Evolutionary conservation across 106 monocot genomes (phyloP), one percentile per base, ranked within the genome.

Genomic region (Triglochin maritima): DNA sequence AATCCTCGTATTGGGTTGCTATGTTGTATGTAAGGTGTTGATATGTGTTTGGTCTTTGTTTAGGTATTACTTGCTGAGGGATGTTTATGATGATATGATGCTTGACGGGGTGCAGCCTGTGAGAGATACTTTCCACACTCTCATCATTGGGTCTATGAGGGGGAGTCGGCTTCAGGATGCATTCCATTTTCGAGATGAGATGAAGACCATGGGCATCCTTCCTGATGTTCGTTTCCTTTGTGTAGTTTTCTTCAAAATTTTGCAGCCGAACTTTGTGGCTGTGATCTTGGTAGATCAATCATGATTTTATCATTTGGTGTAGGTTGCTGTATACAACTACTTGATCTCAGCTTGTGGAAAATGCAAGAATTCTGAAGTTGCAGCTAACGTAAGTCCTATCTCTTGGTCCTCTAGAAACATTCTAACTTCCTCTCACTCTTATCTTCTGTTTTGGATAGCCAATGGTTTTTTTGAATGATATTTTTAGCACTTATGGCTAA

Each of bases 21-120:
- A 6, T 13, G 13, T 12, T 68, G 11, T 7, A 7, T 62, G 42
- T 11, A 29, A 29, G 65, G 17, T 9, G 2, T n/a, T 64, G 43
- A 8, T 54, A 2, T 56, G 29, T 68, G 17, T 58, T 52, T 3
- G 13, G 5, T 7, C 4, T 9, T 41, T 45, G 9, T 70, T 49
- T 47, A 98, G 96, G 80, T 54, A 67, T 8, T 92, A 72, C 81
- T 78, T 98, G 70, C 65, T 98, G 51, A 78, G 96, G 66, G 96
- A 98, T 78, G 91, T 84, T 51, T 98, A 98, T 50, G 96, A 98
- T 64, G 96, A 98, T 56, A 98, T 98, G 92, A 75, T 98, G 78
- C 86, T 98, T 3, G 96, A 98, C 53, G 96, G 88, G 17, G 88
- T 98, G 46, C 87, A 92, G 82, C 96, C 96, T 9, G 53, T 81